phyloP scores from a whole-genome alignment of 805 yeast species.

The Candida adriatica region DNA sequence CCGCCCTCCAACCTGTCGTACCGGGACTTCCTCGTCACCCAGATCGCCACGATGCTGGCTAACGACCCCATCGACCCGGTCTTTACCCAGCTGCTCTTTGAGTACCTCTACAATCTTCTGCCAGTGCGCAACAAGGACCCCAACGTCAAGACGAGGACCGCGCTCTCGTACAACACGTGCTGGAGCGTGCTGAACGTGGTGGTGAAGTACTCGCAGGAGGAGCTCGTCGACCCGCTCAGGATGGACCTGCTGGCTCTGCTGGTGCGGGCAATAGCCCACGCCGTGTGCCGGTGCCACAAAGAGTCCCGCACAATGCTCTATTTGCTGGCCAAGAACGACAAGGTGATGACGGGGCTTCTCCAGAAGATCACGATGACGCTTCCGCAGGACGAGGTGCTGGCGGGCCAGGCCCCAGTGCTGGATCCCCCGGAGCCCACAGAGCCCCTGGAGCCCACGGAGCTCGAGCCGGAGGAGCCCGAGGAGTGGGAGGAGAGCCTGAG shows the following conservation, averaged over 20 bases:
- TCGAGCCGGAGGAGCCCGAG: slow-evolving; percentile 7
- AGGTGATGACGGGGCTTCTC: slow-evolving; percentile 18
- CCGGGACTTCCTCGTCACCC: slow-evolving; percentile 57
- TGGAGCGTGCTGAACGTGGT: slow-evolving; percentile 35
- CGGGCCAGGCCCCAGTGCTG: slow-evolving; percentile 4
- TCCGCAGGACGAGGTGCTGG: slow-evolving; percentile 1
- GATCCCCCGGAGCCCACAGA: slow-evolving; percentile 7
- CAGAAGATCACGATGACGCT: slow-evolving; percentile 3
- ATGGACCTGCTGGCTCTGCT: slow-evolving; percentile 53
- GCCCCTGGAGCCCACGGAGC: slow-evolving; percentile 8
- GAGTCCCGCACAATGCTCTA: slow-evolving; percentile 50
- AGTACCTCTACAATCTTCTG: slow-evolving; percentile 55
- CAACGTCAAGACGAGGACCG: slow-evolving; percentile 22
- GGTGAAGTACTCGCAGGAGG: slow-evolving; percentile 23
- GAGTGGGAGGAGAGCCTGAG: slow-evolving; percentile 34
- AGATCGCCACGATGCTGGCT: slow-evolving; percentile 37
- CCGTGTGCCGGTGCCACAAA: slow-evolving; percentile 41
- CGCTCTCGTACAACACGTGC: slow-evolving; percentile 46
- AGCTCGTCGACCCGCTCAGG: slow-evolving; percentile 30
- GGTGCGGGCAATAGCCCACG: slow-evolving; percentile 47
- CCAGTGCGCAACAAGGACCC: slow-evolving; percentile 32
- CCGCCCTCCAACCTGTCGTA: slow-evolving; percentile 39
- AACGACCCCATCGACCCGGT: slow-evolving; percentile 28
- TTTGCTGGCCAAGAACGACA: slow-evolving; percentile 35
- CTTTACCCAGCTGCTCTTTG: slow-evolving; percentile 44